Conservation (phyloP, 768 basidiomycete genomes). For the Lactarius vividus region DNA sequence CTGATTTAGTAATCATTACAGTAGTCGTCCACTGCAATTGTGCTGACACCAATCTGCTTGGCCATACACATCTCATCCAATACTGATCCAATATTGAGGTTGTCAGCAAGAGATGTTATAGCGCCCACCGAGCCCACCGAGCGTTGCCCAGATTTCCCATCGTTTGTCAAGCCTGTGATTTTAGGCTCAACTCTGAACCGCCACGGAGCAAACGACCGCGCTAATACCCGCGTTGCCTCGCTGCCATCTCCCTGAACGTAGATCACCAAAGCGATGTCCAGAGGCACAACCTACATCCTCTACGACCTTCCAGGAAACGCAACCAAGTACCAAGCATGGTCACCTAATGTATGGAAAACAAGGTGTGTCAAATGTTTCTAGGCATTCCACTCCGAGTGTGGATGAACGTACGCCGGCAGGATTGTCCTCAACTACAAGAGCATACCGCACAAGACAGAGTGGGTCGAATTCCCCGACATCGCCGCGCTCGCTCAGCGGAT, state of each 20-base stretch:
- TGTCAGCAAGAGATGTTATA: too few species aligned
- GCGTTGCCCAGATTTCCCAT: too few species aligned
- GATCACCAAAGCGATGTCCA: slow-evolving; percentile 11
- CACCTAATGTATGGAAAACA: slow-evolving; percentile 36
- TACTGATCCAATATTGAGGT: too few species aligned
- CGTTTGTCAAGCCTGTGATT: too few species aligned
- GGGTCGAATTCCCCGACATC: slow-evolving; percentile 54
- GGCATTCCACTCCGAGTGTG: background rate
- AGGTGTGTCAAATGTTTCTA: slow-evolving; percentile 30
- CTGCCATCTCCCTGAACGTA: background rate
- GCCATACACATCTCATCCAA: too few species aligned
- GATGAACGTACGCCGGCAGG: slow-evolving; percentile 24
- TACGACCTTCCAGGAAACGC: slow-evolving; percentile 24
- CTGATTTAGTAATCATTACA: too few species aligned
- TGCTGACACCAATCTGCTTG: too few species aligned
- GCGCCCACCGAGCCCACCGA: too few species aligned
- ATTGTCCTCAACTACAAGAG: slow-evolving; percentile 42
- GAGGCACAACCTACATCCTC: slow-evolving; percentile 10
- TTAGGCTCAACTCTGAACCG: background rate
- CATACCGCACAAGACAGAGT: slow-evolving; percentile 45
- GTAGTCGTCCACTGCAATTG: too few species aligned
- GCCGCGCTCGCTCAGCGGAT: slow-evolving; percentile 36
- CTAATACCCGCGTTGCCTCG: background rate
- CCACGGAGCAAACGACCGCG: background rate
- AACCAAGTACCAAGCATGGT: slow-evolving; percentile 30